These are phyloP conservation scores for Hanseniaspora pseudoguilliermondii DNA, from an alignment of 805 yeast species.

Conservation along the genomic window DNA sequence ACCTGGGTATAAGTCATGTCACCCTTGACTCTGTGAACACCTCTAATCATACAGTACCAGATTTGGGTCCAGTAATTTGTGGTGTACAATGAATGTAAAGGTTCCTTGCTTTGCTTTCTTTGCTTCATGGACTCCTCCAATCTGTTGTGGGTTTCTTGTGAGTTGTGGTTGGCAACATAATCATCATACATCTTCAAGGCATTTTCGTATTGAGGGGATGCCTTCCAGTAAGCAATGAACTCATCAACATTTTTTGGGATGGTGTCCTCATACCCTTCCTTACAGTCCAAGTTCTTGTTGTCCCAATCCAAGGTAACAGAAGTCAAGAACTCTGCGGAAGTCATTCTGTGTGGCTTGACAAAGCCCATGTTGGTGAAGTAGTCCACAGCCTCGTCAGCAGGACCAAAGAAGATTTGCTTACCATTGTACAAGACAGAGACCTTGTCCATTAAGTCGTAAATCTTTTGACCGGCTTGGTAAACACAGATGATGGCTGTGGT, in stretches of 20 bases:
- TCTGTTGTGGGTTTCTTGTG: conserved; percentile 30
- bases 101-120: conserved; percentile 32
- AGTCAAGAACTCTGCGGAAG: conserved; percentile 56
- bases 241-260: conserved; percentile 47
- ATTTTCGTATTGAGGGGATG: conserved; percentile 40
- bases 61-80: conserved; percentile 40
- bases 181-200: conserved; percentile 30
- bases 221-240: conserved; percentile 48
- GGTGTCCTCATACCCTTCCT: conserved; percentile 36
- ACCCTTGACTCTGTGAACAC: conserved; percentile 41
- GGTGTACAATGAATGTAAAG: conserved; percentile 31
- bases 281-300: conserved; percentile 37
- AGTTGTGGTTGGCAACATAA: conserved; percentile 32
- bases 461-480: conserved; percentile 57
- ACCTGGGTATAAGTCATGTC: conserved; percentile 44
- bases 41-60: conserved; percentile 40
- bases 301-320: conserved; percentile 51
- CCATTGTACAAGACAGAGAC: conserved; percentile 51
- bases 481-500: conserved; percentile 52
- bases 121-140: conserved; percentile 32
- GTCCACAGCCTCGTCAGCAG: conserved; percentile 38
- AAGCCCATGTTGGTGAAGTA: conserved; percentile 51
- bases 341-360: conserved; percentile 49
- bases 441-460: conserved; percentile 48
- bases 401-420: conserved; percentile 49